Evolutionary conservation across 768 basidiomycete species (phyloP).

Genomic region (Tephrocybe sp.): DNA sequence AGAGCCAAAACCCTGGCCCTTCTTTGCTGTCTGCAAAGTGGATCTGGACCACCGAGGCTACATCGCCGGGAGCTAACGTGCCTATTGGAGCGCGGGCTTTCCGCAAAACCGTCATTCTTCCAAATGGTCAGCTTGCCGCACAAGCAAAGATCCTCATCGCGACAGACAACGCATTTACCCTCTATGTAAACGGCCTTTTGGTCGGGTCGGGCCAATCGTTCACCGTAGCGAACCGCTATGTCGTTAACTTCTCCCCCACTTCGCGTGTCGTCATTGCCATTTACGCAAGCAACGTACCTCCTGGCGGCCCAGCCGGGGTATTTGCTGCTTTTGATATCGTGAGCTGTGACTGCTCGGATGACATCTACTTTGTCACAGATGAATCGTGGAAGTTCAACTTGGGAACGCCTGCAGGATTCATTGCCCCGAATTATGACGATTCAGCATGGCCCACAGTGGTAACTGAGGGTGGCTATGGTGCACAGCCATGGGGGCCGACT

Average conservation of each 20-base stretch:
- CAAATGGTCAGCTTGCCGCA: constrained; percentile 20
- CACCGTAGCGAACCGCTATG: constrained; percentile 18
- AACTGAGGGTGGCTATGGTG: constrained; percentile 22
- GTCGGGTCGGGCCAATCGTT: constrained; percentile 22
- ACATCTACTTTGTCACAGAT: constrained; percentile 20
- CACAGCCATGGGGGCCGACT: constrained; percentile 23
- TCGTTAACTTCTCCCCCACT: constrained; percentile 15
- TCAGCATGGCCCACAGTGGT: constrained; percentile 22
- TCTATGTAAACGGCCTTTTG: constrained; percentile 28
- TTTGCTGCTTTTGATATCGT: constrained; percentile 21
- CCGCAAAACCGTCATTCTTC: constrained; percentile 25
- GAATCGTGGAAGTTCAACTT: constrained; percentile 24
- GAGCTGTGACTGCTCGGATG: constrained; percentile 16
- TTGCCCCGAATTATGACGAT: constrained; percentile 15
- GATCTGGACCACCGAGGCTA: constrained; percentile 33
- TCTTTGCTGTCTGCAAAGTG: constrained; percentile 24
- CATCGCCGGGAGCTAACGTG: constrained; percentile 11
- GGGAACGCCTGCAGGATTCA: constrained; percentile 16
- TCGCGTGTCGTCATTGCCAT: constrained; percentile 21
- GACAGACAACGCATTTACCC: constrained; percentile 25
- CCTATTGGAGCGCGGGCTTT: constrained; percentile 28
- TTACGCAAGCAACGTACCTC: constrained; percentile 9
- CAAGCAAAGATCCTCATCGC: constrained; percentile 25
- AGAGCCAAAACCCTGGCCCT: constrained; percentile 20
- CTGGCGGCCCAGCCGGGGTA: constrained; percentile 19